These are phyloP conservation scores for Aspergillus flavus DNA, from an alignment of 2,329 filamentous ascomycete species.

Conservation along the genomic window DNA sequence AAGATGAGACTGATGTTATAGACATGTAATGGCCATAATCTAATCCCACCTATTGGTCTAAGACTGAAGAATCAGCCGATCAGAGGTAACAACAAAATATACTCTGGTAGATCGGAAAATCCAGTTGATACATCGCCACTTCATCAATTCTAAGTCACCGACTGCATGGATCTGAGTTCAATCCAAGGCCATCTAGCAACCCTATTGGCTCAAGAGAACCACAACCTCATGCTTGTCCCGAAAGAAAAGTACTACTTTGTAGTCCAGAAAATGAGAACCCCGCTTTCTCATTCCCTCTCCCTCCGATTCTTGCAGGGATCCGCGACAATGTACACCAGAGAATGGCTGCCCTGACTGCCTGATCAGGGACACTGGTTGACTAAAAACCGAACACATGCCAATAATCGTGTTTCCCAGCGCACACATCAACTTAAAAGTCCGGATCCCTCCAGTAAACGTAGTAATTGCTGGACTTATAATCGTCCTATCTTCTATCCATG, in stretches of 20 bases:
- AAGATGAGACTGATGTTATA: background rate
- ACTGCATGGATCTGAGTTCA: background rate
- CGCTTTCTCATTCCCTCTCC: constrained; percentile 4
- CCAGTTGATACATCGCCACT: constrained; percentile 2
- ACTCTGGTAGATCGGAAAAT: background rate
- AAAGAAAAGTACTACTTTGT: background rate
- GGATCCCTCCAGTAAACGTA: background rate
- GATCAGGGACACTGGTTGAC: constrained; percentile 9
- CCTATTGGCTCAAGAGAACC: constrained; percentile 6
- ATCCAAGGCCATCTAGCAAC: background rate
- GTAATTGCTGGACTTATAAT: background rate
- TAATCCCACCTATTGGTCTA: background rate
- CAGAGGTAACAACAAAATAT: background rate
- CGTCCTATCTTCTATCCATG: background rate
- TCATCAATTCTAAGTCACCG: background rate
- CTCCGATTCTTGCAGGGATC: constrained; percentile 7
- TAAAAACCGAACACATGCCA: background rate
- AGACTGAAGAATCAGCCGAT: background rate
- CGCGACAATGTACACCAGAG: background rate
- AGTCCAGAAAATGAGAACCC: background rate
- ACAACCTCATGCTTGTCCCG: constrained; percentile 3
- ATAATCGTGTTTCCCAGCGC: background rate
- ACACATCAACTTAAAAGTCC: background rate
- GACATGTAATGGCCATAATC: background rate
- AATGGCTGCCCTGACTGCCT: constrained; percentile 14